Conservation (phyloP, 257 asterid genomes). For the Coffea eugenioides region DNA sequence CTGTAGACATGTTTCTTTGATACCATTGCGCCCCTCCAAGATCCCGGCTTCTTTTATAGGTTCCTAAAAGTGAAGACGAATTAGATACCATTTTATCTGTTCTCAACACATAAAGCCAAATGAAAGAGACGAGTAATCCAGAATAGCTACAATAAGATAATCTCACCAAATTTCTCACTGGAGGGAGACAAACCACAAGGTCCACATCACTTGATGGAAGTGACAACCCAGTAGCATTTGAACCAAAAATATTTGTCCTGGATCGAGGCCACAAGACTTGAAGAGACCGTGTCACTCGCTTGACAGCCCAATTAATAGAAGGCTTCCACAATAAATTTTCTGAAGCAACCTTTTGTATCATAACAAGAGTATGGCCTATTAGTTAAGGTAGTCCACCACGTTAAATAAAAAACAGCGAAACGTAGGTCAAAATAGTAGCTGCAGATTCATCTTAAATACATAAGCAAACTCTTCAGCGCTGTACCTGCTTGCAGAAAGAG, state of each 20-base stretch:
- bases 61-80: conserved; percentile 52
- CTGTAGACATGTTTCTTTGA: conserved; percentile 99
- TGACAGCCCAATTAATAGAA: conserved; percentile 95
- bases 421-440: conserved; percentile 12
- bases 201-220: conserved; percentile 98
- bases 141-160: not conserved
- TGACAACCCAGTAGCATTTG: conserved; percentile 94
- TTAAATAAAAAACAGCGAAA: conserved; percentile 12
- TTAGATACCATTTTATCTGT: conserved; percentile 15
- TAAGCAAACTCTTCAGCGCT: conserved; percentile 18
- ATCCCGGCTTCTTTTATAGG: conserved; percentile 99
- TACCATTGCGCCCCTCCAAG: conserved; percentile 98
- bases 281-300: conserved; percentile 96
- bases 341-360: conserved; percentile 66
- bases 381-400: conserved; percentile 20
- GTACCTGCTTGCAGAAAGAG: conserved; percentile 91
- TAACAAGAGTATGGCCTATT: conserved; percentile 24
- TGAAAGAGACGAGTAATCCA: not conserved
- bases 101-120: not conserved
- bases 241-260: conserved; percentile 87
- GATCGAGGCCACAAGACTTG: conserved; percentile 99
- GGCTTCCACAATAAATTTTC: conserved; percentile 88
- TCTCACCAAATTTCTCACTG: conserved; percentile 98
- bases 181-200: conserved; percentile 97
- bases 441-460: conserved; percentile 9